Evolutionary conservation across 108 stramenopile genomes (phyloP).

Genomic region (Stephanodiscus triporus): DNA sequence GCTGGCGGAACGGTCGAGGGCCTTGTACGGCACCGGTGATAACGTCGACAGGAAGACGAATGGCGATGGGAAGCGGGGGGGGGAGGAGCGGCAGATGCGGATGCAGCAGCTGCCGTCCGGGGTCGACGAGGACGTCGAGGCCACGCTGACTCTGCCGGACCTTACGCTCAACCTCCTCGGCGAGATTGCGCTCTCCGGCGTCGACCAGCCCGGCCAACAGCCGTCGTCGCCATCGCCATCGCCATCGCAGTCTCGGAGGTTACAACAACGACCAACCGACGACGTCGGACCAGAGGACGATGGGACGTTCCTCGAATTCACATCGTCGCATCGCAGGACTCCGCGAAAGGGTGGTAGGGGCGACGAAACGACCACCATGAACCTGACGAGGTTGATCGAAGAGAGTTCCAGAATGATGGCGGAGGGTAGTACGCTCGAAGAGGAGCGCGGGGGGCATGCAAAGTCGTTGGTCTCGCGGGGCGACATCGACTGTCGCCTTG

Average conservation of each 20-base stretch:
- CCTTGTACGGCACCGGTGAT: conserved; percentile 5
- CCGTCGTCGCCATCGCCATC: neutral
- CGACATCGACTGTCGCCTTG: conserved; percentile 7
- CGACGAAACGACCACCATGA: neutral
- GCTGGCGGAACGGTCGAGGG: conserved; percentile 32
- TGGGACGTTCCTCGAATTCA: conserved; percentile 4
- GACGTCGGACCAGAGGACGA: neutral
- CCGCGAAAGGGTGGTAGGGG: neutral
- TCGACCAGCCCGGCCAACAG: conserved; percentile 4
- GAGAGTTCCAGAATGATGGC: conserved; percentile 8
- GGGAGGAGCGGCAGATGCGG: neutral
- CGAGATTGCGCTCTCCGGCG: neutral
- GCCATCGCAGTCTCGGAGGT: neutral
- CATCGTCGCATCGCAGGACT: conserved; percentile 10
- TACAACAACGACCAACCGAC: neutral
- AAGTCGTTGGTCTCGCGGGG: conserved; percentile 19
- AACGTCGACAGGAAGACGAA: conserved; percentile 9
- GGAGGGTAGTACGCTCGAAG: neutral
- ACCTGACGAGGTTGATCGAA: conserved; percentile 4
- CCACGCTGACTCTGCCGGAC: conserved; percentile 27
- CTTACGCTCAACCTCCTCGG: conserved; percentile 9
- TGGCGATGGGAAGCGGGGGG: too few species aligned
- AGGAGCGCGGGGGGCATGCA: neutral
- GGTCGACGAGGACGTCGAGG: neutral
- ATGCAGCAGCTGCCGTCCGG: neutral